Conservation (phyloP, 2,329 filamentous ascomycete genomes). For the Plenodomus lindquistii region DNA sequence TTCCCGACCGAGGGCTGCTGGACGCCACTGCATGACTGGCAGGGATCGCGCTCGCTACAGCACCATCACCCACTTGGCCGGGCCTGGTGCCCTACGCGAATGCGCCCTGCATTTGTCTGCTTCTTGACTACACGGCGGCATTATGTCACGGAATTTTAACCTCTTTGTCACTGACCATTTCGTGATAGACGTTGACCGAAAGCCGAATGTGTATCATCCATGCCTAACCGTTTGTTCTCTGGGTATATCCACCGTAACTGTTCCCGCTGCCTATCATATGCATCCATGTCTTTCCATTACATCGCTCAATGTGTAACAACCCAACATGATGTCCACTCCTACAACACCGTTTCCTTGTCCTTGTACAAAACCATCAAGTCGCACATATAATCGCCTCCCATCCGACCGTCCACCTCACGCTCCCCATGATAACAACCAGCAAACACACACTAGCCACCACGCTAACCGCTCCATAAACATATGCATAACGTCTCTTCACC, state of each 20-base stretch:
- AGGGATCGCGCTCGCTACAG: neutral
- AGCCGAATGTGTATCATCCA: neutral
- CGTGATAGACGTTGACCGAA: no score
- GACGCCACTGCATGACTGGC: neutral
- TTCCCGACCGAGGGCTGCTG: neutral
- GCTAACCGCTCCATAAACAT: constrained; percentile 68
- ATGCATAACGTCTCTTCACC: constrained; percentile 58
- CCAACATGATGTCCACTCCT: no score
- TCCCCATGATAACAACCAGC: constrained; percentile 74
- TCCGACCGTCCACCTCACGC: constrained; percentile 68
- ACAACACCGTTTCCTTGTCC: neutral
- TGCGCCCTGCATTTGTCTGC: neutral
- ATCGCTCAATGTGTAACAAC: neutral
- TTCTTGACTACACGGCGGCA: neutral
- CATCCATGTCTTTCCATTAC: neutral
- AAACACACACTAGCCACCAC: constrained; percentile 62
- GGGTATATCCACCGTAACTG: neutral
- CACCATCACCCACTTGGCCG: neutral
- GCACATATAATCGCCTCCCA: constrained; percentile 26
- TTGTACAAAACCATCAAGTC: neutral
- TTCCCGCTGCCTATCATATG: neutral
- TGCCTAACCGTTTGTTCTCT: neutral
- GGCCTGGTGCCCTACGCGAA: neutral
- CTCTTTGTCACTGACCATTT: no score
- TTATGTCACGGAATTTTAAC: neutral